phyloP scores from a whole-genome alignment of 1,284 basidiomycete genomes.

The Ustanciosporium gigantosporum region DNA sequence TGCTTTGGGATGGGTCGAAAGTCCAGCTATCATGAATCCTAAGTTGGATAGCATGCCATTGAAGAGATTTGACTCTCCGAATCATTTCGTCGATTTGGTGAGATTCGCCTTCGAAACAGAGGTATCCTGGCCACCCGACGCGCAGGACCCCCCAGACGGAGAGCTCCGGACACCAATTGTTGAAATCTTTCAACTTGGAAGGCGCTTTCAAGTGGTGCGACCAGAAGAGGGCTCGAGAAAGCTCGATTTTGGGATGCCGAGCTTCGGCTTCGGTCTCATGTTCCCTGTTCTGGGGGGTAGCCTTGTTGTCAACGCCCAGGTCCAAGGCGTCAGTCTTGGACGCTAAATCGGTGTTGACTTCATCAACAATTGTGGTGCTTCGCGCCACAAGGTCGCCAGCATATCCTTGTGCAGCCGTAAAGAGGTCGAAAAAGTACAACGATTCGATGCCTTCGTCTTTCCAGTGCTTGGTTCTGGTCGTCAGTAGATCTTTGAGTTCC shows the following conservation, averaged over 20 bases:
- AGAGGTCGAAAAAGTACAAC: slow-evolving; percentile 28
- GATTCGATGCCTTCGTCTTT: slow-evolving; percentile 18
- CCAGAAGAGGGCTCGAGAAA: slow-evolving; percentile 36
- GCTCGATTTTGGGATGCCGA: slow-evolving; percentile 2
- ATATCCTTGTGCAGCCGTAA: slow-evolving; percentile 21
- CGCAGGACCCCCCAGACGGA: slow-evolving; percentile 40
- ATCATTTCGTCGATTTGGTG: slow-evolving; percentile 41
- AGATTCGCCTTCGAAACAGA: slow-evolving; percentile 42
- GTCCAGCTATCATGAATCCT: slow-evolving; percentile 16
- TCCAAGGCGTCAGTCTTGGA: no score
- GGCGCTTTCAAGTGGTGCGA: slow-evolving; percentile 43
- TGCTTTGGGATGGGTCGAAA: background rate
- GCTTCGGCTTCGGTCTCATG: background rate
- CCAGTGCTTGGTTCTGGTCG: slow-evolving; percentile 8
- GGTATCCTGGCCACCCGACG: slow-evolving; percentile 43
- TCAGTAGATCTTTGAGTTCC: slow-evolving; percentile 3
- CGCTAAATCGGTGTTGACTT: background rate
- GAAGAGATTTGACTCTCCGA: slow-evolving; percentile 33
- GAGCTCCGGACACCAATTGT: slow-evolving; percentile 41
- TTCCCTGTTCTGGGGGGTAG: background rate
- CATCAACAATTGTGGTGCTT: background rate
- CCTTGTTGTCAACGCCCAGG: no score
- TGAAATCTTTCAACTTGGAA: slow-evolving; percentile 42
- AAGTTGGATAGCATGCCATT: slow-evolving; percentile 44
- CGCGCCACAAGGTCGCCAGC: slow-evolving; percentile 1